Conservation (phyloP, 1,284 basidiomycete species). For the Phellinidium pouzarii region DNA sequence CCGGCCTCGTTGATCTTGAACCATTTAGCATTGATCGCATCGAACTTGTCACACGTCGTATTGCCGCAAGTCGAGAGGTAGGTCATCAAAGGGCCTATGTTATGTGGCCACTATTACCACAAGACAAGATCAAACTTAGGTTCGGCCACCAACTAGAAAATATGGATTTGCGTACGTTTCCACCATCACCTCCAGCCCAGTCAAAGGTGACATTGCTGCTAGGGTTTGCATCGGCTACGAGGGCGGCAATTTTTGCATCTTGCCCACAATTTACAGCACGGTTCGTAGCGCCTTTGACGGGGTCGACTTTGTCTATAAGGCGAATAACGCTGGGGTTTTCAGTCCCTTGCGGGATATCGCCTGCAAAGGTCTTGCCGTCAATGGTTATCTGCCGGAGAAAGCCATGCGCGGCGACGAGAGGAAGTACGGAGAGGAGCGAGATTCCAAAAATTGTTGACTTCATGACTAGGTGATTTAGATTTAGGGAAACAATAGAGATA, state of each 20-base stretch:
- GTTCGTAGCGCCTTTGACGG: constrained; percentile 59
- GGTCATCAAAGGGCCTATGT: constrained; percentile 63
- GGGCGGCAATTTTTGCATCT: constrained; percentile 42
- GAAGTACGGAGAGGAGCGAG: constrained; percentile 28
- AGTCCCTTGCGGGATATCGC: constrained; percentile 38
- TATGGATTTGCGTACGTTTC: constrained; percentile 34
- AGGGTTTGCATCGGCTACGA: constrained; percentile 54
- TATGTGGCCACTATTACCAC: constrained; percentile 56
- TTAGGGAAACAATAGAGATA: background rate
- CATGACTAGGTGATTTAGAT: constrained; percentile 2
- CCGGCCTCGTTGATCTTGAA: constrained; percentile 59
- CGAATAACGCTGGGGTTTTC: constrained; percentile 51
- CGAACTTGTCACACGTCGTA: constrained; percentile 52
- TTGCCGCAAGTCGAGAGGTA: constrained; percentile 62
- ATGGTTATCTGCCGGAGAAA: constrained; percentile 46
- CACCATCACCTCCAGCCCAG: constrained; percentile 39
- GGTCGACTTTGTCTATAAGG: constrained; percentile 45
- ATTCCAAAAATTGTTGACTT: constrained; percentile 19
- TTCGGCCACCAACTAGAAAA: constrained; percentile 1
- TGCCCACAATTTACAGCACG: constrained; percentile 56
- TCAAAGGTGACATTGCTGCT: constrained; percentile 52
- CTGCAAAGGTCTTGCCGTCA: constrained; percentile 47
- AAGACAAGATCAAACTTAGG: constrained; percentile 3
- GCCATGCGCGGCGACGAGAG: constrained; percentile 43
- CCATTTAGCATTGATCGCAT: constrained; percentile 53